Evolutionary conservation across 352 stramenopile species (phyloP).

Genomic region (Phytophthora ramorum): DNA sequence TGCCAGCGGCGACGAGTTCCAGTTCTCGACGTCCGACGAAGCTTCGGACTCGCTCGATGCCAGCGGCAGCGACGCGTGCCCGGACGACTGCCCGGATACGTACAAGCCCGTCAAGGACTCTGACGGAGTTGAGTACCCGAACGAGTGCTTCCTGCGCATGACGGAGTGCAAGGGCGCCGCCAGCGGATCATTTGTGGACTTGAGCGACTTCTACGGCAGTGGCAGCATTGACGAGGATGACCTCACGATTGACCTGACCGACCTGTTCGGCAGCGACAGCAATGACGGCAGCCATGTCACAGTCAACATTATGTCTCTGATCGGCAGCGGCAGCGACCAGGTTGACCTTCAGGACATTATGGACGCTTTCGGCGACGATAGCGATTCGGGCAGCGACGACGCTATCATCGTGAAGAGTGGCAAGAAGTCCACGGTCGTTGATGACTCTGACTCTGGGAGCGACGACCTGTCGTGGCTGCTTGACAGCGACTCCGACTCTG

Average conservation of each 20-base stretch:
- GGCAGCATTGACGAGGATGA: slow-evolving; percentile 28
- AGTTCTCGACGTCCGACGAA: slow-evolving; percentile 5
- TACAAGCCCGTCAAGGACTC: slow-evolving; percentile 35
- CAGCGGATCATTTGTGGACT: slow-evolving; percentile 3
- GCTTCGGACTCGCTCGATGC: slow-evolving; percentile 14
- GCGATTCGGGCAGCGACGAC: slow-evolving; percentile 24
- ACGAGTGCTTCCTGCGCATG: slow-evolving; percentile 37
- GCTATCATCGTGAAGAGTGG: slow-evolving; percentile 4
- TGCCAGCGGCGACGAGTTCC: slow-evolving; percentile 15
- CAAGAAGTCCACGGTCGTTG: not conserved
- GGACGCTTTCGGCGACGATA: slow-evolving; percentile 17
- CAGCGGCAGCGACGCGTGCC: slow-evolving; percentile 21
- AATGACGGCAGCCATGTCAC: slow-evolving; percentile 15
- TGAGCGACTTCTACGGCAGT: slow-evolving; percentile 7
- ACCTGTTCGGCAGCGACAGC: slow-evolving; percentile 31
- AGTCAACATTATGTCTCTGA: slow-evolving; percentile 30
- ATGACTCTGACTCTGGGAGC: slow-evolving; percentile 9
- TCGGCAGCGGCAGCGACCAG: slow-evolving; percentile 35
- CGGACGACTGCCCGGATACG: slow-evolving; percentile 33
- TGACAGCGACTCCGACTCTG: slow-evolving; percentile 15
- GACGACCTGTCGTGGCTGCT: slow-evolving; percentile 29
- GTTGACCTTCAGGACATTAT: slow-evolving; percentile 29
- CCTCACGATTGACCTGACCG: slow-evolving; percentile 25
- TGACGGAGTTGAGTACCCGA: slow-evolving; percentile 35
- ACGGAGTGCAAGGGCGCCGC: slow-evolving; percentile 29